These are phyloP conservation scores for Paramecium caudatum DNA, from an alignment of 73 alveolate species.

Conservation along the genomic window DNA sequence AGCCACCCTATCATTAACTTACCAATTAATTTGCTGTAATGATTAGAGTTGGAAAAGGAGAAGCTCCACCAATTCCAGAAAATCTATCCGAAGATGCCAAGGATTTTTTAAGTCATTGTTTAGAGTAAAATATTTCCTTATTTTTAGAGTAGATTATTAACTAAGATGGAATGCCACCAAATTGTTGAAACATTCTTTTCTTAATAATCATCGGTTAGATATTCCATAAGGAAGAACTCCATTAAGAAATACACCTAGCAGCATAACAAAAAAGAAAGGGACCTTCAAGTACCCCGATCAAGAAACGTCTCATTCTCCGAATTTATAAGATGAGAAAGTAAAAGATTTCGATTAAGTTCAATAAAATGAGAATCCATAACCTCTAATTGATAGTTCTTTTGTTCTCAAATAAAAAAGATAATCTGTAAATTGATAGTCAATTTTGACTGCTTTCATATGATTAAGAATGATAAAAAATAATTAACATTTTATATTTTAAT, in stretches of 20 bases:
- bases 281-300: slow-evolving; percentile 1
- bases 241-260: neutral
- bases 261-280: neutral
- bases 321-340: neutral
- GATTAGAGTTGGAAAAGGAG: slow-evolving; percentile 61
- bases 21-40: slow-evolving; percentile 52
- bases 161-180: slow-evolving; percentile 54
- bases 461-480: slow-evolving; percentile 7
- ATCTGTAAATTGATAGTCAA: too few species aligned
- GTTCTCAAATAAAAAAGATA: slow-evolving; percentile 44
- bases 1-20: slow-evolving; percentile 80
- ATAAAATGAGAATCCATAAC: neutral
- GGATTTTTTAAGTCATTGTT: slow-evolving; percentile 67
- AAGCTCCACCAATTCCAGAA: slow-evolving; percentile 72
- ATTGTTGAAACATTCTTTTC: slow-evolving; percentile 41
- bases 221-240: slow-evolving; percentile 13
- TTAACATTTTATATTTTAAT: slow-evolving; percentile 8
- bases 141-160: neutral
- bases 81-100: slow-evolving; percentile 44
- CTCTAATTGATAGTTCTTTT: slow-evolving; percentile 2
- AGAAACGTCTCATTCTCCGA: slow-evolving; percentile 34
- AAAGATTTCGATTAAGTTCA: neutral
- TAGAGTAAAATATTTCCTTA: slow-evolving; percentile 41
- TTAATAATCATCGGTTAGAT: neutral
- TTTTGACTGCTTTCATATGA: too few species aligned